These are phyloP conservation scores for Russula sp. DNA, from an alignment of 768 basidiomycete genomes.

Conservation along the genomic window DNA sequence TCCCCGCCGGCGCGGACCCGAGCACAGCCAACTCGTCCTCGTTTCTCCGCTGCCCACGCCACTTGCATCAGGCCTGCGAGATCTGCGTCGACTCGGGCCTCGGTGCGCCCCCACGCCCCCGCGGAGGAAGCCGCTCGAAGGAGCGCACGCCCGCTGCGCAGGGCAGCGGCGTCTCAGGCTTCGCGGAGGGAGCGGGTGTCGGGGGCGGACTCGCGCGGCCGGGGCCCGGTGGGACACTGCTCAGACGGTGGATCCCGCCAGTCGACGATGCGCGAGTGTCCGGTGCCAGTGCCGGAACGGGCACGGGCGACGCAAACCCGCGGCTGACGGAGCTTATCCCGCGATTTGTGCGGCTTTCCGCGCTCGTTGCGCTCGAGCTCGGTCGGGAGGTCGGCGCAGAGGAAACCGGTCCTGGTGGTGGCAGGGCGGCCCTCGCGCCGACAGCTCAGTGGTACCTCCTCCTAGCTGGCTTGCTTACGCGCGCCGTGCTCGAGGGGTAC, in stretches of 20 bases:
- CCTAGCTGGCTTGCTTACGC: conserved; percentile 66
- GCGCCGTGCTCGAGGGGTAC: conserved; percentile 84
- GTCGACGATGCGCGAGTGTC: conserved; percentile 10
- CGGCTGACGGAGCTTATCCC: conserved; percentile 61
- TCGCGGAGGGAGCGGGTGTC: conserved; percentile 70
- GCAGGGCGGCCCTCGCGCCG: conserved; percentile 47
- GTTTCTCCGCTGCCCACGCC: conserved; percentile 61
- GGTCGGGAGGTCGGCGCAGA: conserved; percentile 53
- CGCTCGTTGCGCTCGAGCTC: conserved; percentile 71
- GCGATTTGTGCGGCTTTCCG: conserved; percentile 70
- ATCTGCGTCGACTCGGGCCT: conserved; percentile 65
- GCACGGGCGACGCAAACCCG: conserved; percentile 49
- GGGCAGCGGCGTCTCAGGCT: conserved; percentile 58
- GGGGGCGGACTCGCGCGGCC: conserved; percentile 62
- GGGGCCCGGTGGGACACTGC: conserved; percentile 48
- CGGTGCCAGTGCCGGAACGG: conserved; percentile 5
- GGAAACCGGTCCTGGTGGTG: not conserved
- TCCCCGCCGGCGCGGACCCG: conserved; percentile 56
- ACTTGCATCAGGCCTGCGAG: conserved; percentile 66
- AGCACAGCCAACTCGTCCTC: conserved; percentile 57
- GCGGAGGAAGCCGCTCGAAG: conserved; percentile 7
- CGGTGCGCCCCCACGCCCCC: conserved; percentile 26
- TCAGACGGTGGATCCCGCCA: conserved; percentile 41
- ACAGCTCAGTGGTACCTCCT: conserved; percentile 80
- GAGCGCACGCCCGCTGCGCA: conserved; percentile 23